Conservation (phyloP, 192 early-diverging fungal species). For the Thamnidium elegans region DNA sequence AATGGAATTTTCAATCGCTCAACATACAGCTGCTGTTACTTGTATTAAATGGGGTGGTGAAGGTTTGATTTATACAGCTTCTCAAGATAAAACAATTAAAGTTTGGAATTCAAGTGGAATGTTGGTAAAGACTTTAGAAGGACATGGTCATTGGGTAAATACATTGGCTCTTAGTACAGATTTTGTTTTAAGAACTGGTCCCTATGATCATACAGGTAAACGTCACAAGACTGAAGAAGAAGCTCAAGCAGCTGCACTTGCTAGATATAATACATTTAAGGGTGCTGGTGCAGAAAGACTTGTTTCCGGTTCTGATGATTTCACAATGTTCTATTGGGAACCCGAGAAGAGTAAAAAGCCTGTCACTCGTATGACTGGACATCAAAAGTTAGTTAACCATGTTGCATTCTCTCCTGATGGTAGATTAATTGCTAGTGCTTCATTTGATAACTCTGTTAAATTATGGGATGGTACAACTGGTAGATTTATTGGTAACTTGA, state of each 20-base stretch:
- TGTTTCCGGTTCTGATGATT: conserved; percentile 95
- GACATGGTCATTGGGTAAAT: conserved; percentile 98
- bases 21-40: conserved; percentile 92
- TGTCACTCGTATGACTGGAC: conserved; percentile 77
- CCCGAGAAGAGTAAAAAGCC: conserved; percentile 78
- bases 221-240: conserved; percentile 59
- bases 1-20: conserved; percentile 72
- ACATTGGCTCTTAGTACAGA: conserved; percentile 90
- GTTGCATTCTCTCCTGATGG: conserved; percentile 94
- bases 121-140: conserved; percentile 77
- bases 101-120: conserved; percentile 90
- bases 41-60: conserved; percentile 97
- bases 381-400: conserved; percentile 95
- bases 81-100: conserved; percentile 93
- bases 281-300: conserved; percentile 73
- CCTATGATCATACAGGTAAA: conserved; percentile 81
- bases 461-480: conserved; percentile 92
- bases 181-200: conserved; percentile 85
- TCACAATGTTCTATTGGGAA: conserved; percentile 97
- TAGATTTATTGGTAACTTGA: conserved; percentile 86
- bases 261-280: conserved; percentile 73
- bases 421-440: conserved; percentile 81
- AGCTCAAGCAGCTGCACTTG: conserved; percentile 68
- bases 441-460: conserved; percentile 97
- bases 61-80: conserved; percentile 87